These are phyloP conservation scores for Fusarium pilosicola DNA, from an alignment of 2,329 filamentous ascomycete genomes.

Conservation along the genomic window DNA sequence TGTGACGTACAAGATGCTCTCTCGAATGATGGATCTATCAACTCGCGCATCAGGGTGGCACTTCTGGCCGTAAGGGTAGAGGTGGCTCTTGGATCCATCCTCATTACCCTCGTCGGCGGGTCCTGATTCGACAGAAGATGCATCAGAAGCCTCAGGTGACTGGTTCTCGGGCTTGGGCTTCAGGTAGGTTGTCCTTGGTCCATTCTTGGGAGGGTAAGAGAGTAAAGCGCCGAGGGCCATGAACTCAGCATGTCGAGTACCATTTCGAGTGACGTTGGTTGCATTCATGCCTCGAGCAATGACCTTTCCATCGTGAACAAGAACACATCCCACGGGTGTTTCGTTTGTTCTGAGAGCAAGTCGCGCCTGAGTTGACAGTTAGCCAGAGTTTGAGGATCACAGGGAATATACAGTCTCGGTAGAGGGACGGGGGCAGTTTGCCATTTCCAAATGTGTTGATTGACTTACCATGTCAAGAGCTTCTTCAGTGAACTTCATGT, in stretches of 20 bases:
- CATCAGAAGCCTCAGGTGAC: constrained; percentile 38
- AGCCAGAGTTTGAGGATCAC: not conserved
- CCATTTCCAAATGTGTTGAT: not conserved
- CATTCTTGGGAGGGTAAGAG: constrained; percentile 51
- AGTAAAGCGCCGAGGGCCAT: constrained; percentile 76
- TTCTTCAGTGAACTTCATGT: constrained; percentile 78
- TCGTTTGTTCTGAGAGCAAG: constrained; percentile 87
- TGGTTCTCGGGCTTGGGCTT: constrained; percentile 47
- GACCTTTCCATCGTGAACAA: constrained; percentile 81
- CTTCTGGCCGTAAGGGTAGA: constrained; percentile 71
- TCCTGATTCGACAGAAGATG: constrained; percentile 36
- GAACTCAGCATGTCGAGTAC: constrained; percentile 95
- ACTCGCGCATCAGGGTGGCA: constrained; percentile 66
- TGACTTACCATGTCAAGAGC: constrained; percentile 84
- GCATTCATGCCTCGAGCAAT: constrained; percentile 96
- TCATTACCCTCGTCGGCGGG: constrained; percentile 59
- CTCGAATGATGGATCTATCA: constrained; percentile 72
- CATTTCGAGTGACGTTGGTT: constrained; percentile 89
- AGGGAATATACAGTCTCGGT: not conserved
- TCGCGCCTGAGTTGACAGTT: constrained; percentile 70
- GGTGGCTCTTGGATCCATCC: constrained; percentile 63
- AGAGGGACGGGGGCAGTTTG: not conserved
- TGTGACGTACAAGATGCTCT: constrained; percentile 89
- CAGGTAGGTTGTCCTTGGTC: constrained; percentile 46
- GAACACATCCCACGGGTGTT: constrained; percentile 95